These are phyloP conservation scores for Fusarium praegraminearum DNA, from an alignment of 2,329 filamentous ascomycete species.

Conservation along the genomic window DNA sequence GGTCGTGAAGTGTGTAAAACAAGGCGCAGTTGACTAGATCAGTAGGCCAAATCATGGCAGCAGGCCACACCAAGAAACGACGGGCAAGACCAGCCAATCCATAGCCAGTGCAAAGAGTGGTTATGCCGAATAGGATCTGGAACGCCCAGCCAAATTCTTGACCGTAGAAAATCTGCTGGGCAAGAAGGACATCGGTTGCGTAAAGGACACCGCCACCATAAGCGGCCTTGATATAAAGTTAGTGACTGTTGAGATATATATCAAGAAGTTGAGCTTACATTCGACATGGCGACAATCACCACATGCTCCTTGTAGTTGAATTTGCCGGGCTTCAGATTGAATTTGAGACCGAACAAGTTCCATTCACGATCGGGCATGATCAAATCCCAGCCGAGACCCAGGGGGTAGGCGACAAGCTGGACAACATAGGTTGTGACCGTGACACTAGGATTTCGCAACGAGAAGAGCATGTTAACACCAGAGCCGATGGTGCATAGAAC, in stretches of 20 bases:
- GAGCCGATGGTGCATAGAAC: slow-evolving; percentile 72
- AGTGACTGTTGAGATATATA: slow-evolving; percentile 30
- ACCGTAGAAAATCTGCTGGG: slow-evolving; percentile 68
- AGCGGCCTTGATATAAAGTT: slow-evolving; percentile 58
- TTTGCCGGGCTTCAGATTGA: slow-evolving; percentile 67
- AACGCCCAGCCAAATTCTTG: slow-evolving; percentile 67
- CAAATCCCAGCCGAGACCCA: slow-evolving; percentile 66
- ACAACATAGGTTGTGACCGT: slow-evolving; percentile 71
- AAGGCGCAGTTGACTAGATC: slow-evolving; percentile 66
- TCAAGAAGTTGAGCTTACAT: slow-evolving; percentile 58
- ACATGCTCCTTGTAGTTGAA: slow-evolving; percentile 74
- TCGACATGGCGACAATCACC: slow-evolving; percentile 73
- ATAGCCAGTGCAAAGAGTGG: slow-evolving; percentile 68
- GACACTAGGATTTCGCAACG: slow-evolving; percentile 69
- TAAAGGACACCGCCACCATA: slow-evolving; percentile 70
- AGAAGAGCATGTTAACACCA: slow-evolving; percentile 71
- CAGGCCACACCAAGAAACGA: slow-evolving; percentile 65
- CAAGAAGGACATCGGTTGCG: slow-evolving; percentile 63
- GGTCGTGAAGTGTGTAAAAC: slow-evolving; percentile 62
- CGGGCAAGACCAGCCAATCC: slow-evolving; percentile 67
- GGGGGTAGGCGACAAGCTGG: slow-evolving; percentile 71
- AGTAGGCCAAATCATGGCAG: slow-evolving; percentile 70
- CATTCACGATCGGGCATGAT: slow-evolving; percentile 66
- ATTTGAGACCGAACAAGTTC: slow-evolving; percentile 64
- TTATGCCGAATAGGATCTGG: slow-evolving; percentile 65